A percentile compares a stretch with the other conserved stretches of the same genome.
phyloP scores from a whole-genome alignment of 495 filamentous ascomycete genomes.

The Sordaria brevicollis region DNA sequence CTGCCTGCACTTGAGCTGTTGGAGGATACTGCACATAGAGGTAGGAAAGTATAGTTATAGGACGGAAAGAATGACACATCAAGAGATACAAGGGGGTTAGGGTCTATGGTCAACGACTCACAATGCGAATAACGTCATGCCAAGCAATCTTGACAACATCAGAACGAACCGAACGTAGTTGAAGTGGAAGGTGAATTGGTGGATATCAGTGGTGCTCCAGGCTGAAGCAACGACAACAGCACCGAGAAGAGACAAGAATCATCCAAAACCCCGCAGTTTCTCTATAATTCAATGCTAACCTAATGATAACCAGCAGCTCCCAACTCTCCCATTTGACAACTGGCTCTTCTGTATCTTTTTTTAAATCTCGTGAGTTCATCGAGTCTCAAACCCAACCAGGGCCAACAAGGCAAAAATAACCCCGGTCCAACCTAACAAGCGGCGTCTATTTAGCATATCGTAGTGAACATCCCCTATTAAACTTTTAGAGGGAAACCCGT shows the following conservation, averaged over 20 bases:
- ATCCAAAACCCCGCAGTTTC: not conserved
- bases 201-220: too few species aligned
- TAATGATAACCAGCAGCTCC: not conserved
- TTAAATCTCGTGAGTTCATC: not conserved
- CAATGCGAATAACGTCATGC: not conserved
- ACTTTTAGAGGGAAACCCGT: slow-evolving; percentile 10
- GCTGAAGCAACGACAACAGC: not conserved
- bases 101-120: not conserved
- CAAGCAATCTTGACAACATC: not conserved
- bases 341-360: not conserved
- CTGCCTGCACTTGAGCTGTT: not conserved
- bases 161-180: not conserved
- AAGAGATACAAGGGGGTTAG: not conserved
- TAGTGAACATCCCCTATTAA: slow-evolving; percentile 10
- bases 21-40: not conserved
- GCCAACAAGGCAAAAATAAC: not conserved
- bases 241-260: not conserved
- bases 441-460: slow-evolving; percentile 5
- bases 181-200: too few species aligned
- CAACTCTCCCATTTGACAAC: not conserved
- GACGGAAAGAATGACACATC: not conserved
- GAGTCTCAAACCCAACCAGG: not conserved
- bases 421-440: not conserved
- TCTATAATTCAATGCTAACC: not conserved
- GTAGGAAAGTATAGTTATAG: not conserved